Evolutionary conservation across 2,329 filamentous ascomycete species (phyloP), one percentile per base, ranked within the genome.

Genomic region (Biscogniauxia sp.): DNA sequence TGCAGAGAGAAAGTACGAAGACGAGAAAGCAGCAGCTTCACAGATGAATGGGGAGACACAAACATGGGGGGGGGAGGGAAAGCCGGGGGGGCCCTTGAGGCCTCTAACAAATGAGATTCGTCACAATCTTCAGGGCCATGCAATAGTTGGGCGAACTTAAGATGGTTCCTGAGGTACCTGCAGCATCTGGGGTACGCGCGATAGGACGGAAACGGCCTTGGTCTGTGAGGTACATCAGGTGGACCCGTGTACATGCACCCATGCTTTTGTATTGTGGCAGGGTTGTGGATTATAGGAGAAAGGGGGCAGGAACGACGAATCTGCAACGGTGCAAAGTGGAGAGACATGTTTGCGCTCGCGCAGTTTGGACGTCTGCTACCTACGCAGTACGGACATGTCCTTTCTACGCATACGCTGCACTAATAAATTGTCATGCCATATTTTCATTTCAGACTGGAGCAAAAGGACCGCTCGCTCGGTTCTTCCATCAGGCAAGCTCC

Each of bases 121-220:
- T 37, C 53, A 32, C 17, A 20, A 54, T 13, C 8, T 51, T 51
- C 50, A 51, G 50, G 19, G 19, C 19, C 50, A 25, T 19, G 50
- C 50, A 51, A 51, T 51, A 51, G 11, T 51, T 51, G 50, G 50
- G 20, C 50, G 7, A 25, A 17, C 37, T 45, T 45, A 45, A 25
- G 50, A 20, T 51, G 41, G 20, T 19, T 41, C 41, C n/a, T 20
- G 19, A 49, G 19, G 54, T 55, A 55, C 54, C 54, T 55, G 54
- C 54, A 55, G n/a, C 37, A 26, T 26, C 17, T 53, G 54, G 28
- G 54, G 28, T 55, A 55, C 54, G 54, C n/a, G 25, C 25, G 54
- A n/a, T n/a, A 37, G 37, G 17, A 37, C 45, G 51, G 37, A 49
- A 20, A n/a, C 8, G 13, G n/a, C 54, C 23, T 2, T 20, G 54